Evolutionary conservation across 2,329 filamentous ascomycete species (phyloP).

Genomic region (Fusarium incarnatum): DNA sequence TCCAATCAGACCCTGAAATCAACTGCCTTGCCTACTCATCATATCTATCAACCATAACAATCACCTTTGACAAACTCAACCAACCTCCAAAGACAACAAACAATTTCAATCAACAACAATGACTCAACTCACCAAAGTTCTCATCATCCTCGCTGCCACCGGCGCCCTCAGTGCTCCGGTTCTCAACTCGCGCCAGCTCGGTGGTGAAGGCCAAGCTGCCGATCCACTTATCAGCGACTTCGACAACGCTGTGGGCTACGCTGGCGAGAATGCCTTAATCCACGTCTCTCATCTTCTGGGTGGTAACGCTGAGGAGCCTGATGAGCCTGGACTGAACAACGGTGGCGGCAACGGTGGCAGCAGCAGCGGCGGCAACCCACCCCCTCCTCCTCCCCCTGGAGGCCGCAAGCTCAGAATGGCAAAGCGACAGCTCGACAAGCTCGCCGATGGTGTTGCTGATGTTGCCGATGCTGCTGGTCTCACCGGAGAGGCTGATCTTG

Average conservation of each 20-base stretch:
- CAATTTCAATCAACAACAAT: background rate
- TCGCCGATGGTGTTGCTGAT: background rate
- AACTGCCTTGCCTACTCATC: background rate
- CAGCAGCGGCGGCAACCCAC: background rate
- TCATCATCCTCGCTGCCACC: background rate
- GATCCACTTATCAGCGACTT: background rate
- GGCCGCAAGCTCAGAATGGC: background rate
- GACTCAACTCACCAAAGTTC: conserved; percentile 2
- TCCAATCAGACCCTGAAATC: background rate
- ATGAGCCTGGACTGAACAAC: background rate
- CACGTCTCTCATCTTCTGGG: background rate
- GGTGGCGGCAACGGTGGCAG: background rate
- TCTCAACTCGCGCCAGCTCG: background rate
- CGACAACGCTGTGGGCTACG: background rate
- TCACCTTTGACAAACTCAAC: background rate
- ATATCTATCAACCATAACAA: background rate
- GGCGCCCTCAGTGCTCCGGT: background rate
- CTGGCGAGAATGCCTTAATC: background rate
- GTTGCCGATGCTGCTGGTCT: background rate
- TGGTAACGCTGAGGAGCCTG: background rate
- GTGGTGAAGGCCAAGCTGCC: background rate
- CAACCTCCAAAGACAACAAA: background rate
- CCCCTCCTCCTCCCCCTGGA: background rate
- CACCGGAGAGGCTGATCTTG: background rate
- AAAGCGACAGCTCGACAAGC: conserved; percentile 13